Conservation (phyloP, 192 early-diverging fungal genomes). For the Linnemannia elongata region DNA sequence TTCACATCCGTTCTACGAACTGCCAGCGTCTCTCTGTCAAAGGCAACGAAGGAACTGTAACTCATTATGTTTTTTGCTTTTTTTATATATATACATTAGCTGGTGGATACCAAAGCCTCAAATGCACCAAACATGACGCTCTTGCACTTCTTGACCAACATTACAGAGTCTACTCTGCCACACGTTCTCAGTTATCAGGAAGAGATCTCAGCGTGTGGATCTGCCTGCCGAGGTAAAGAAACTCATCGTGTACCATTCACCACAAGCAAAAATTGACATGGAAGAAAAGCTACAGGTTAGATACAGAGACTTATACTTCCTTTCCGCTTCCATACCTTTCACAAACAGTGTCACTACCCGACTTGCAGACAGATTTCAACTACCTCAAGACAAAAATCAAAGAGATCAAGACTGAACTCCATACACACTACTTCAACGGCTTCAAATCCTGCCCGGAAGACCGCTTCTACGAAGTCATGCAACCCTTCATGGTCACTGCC, state of each 20-base stretch:
- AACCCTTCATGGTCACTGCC: conserved; percentile 74
- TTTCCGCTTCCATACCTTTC: background rate
- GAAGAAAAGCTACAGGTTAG: background rate
- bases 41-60: background rate
- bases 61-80: no score
- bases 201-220: conserved; percentile 77
- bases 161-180: conserved; percentile 76
- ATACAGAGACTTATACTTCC: background rate
- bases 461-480: conserved; percentile 73
- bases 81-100: conserved; percentile 14
- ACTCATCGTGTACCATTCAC: background rate
- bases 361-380: conserved; percentile 66
- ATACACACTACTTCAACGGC: conserved; percentile 62
- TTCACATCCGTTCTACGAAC: background rate
- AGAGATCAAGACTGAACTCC: conserved; percentile 60
- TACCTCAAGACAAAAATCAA: conserved; percentile 61
- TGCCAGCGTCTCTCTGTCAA: background rate
- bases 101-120: conserved; percentile 90
- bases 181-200: conserved; percentile 71
- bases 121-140: conserved; percentile 79
- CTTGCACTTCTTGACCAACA: conserved; percentile 81
- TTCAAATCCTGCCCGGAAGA: conserved; percentile 68
- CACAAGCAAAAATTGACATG: background rate
- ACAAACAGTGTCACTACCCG: conserved; percentile 64
- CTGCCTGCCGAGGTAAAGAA: conserved; percentile 74